These are phyloP conservation scores for Didymella exigua DNA, from an alignment of 2,329 filamentous ascomycete genomes.

Conservation along the genomic window DNA sequence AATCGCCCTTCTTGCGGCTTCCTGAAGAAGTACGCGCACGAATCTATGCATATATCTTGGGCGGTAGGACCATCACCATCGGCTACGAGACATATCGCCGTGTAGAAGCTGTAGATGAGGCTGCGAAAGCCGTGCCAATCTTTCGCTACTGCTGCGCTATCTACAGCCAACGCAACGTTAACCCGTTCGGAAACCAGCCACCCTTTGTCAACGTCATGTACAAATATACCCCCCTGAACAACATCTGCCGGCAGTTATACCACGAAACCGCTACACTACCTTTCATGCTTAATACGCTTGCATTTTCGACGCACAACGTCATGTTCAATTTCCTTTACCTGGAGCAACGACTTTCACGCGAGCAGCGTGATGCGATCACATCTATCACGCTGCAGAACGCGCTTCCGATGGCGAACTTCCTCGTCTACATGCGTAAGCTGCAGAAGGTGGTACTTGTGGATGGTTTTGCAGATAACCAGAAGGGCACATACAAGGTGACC, in stretches of 20 bases:
- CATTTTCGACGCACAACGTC: conserved; percentile 27
- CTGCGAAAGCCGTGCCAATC: conserved; percentile 11
- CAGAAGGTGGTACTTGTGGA: conserved; percentile 25
- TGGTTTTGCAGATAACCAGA: background rate
- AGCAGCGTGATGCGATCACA: conserved; percentile 30
- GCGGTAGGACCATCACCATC: conserved; percentile 36
- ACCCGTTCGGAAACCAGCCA: conserved; percentile 11
- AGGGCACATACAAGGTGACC: conserved; percentile 26
- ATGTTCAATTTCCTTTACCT: conserved; percentile 39
- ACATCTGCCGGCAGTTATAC: conserved; percentile 39
- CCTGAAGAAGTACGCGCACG: conserved; percentile 27
- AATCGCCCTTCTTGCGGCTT: conserved; percentile 33
- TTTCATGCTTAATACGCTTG: conserved; percentile 31
- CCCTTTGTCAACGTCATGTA: conserved; percentile 7
- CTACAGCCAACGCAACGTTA: conserved; percentile 17
- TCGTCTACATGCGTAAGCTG: conserved; percentile 29
- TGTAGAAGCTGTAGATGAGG: background rate
- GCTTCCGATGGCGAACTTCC: conserved; percentile 23
- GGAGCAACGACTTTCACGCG: conserved; percentile 26
- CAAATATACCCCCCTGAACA: conserved; percentile 30
- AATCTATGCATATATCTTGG: conserved; percentile 31
- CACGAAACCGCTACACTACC: conserved; percentile 36
- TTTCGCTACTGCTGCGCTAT: conserved; percentile 34
- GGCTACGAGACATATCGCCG: conserved; percentile 29
- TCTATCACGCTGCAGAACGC: conserved; percentile 24